Percentiles rank a stretch among this genome's conserved stretches.
Conservation (phyloP, 805 yeast genomes). For the Pichia manshurica region DNA sequence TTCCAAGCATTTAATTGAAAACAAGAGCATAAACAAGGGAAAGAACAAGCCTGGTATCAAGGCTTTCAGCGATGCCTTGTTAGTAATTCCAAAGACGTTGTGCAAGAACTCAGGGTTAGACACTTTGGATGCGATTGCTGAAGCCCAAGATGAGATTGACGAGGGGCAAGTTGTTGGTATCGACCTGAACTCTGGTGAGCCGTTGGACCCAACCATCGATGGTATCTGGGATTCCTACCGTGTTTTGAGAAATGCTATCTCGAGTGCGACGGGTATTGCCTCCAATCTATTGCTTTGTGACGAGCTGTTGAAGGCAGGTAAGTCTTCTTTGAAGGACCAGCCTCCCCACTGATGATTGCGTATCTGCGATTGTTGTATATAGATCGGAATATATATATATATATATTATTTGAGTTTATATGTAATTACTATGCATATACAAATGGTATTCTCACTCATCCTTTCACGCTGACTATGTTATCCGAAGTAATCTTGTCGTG, state of each 20-base stretch:
- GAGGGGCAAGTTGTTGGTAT: slow-evolving; percentile 86
- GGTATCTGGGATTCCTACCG: slow-evolving; percentile 97
- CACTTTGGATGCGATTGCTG: slow-evolving; percentile 79
- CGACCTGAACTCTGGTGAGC: slow-evolving; percentile 86
- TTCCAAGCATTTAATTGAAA: slow-evolving; percentile 55
- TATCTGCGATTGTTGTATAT: background rate
- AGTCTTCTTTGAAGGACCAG: slow-evolving; percentile 73
- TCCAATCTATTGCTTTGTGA: slow-evolving; percentile 89
- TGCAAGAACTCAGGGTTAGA: slow-evolving; percentile 92
- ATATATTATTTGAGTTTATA: too few relatives aligned
- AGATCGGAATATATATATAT: background rate
- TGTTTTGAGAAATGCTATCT: slow-evolving; percentile 86
- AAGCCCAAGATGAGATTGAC: slow-evolving; percentile 81
- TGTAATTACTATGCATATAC: too few relatives aligned
- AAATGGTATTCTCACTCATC: background rate
- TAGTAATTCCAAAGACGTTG: slow-evolving; percentile 88
- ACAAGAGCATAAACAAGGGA: slow-evolving; percentile 61
- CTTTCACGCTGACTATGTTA: slow-evolving; percentile 10
- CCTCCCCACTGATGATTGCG: background rate
- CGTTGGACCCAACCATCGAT: slow-evolving; percentile 89
- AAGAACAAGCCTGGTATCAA: slow-evolving; percentile 83
- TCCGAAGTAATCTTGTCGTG: slow-evolving; percentile 4
- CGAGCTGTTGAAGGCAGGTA: slow-evolving; percentile 93
- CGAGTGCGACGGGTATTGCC: slow-evolving; percentile 92
- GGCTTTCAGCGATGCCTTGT: slow-evolving; percentile 89